These are phyloP conservation scores for Thalia dealbata DNA, from an alignment of 176 grass and related monocot genomes.

Conservation along the genomic window DNA sequence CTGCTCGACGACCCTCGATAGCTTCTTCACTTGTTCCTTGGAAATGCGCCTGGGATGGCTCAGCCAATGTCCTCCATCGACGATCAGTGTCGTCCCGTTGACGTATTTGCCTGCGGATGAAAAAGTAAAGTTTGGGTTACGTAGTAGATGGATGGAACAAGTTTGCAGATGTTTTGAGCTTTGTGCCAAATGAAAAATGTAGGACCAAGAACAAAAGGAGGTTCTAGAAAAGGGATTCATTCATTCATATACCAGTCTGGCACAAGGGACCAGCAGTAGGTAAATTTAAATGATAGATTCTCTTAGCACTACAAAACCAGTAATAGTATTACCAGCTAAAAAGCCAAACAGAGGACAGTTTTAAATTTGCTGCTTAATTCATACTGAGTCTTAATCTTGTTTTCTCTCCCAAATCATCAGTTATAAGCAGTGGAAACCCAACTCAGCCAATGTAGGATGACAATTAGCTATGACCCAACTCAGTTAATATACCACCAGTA, in stretches of 20 bases:
- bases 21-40: conserved; percentile 69
- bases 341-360: background rate
- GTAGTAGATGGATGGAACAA: background rate
- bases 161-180: background rate
- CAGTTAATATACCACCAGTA: no score
- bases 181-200: background rate
- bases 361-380: background rate
- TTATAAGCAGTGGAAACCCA: background rate
- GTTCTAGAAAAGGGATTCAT: background rate
- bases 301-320: background rate
- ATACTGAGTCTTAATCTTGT: background rate
- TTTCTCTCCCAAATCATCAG: background rate
- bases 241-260: background rate
- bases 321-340: background rate
- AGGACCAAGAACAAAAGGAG: background rate
- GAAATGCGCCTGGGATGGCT: conserved; percentile 48
- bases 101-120: conserved; percentile 70
- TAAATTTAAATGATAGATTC: background rate
- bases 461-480: background rate
- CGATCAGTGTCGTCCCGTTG: conserved; percentile 69
- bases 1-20: conserved; percentile 58
- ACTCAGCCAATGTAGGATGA: background rate
- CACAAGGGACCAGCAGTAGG: background rate
- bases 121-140: no score
- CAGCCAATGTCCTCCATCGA: conserved; percentile 89